Percentiles rank a stretch among this genome's conserved stretches.
phyloP scores from a whole-genome alignment of 1,139 yeast species.

The Saccharomycopsis crataegensis region DNA sequence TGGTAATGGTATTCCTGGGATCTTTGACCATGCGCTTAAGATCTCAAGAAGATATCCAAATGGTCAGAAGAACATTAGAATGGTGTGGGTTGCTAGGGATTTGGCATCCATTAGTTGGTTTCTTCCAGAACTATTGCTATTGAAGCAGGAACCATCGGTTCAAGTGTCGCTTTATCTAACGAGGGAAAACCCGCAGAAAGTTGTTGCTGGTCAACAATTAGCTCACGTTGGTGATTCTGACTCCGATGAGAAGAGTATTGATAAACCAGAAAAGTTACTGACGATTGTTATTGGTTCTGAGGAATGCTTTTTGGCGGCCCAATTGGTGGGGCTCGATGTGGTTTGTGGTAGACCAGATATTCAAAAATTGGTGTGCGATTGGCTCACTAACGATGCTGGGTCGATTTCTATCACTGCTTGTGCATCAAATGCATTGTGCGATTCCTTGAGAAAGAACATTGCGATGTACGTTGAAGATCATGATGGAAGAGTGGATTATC shows the following conservation, averaged over 20 bases:
- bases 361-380: conserved; percentile 27
- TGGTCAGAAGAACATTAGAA: conserved; percentile 11
- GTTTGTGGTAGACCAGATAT: conserved; percentile 33
- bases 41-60: conserved; percentile 19
- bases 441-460: conserved; percentile 36
- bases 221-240: background rate
- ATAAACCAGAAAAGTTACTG: too few relatives aligned
- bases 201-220: background rate
- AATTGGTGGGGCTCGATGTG: conserved; percentile 16
- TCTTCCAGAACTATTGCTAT: conserved; percentile 37
- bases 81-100: conserved; percentile 31
- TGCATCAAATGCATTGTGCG: conserved; percentile 50
- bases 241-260: background rate
- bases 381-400: conserved; percentile 27
- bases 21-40: conserved; percentile 30
- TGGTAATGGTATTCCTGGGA: conserved; percentile 73
- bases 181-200: conserved; percentile 26
- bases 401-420: conserved; percentile 42
- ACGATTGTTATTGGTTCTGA: background rate
- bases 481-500: conserved; percentile 38
- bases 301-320: background rate
- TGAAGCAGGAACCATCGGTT: conserved; percentile 29
- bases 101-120: conserved; percentile 43
- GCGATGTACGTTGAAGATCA: conserved; percentile 28
- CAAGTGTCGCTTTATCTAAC: conserved; percentile 39